These are phyloP conservation scores for Leccinum griseonigrum DNA, from an alignment of 1,284 basidiomycete genomes.

Conservation along the genomic window DNA sequence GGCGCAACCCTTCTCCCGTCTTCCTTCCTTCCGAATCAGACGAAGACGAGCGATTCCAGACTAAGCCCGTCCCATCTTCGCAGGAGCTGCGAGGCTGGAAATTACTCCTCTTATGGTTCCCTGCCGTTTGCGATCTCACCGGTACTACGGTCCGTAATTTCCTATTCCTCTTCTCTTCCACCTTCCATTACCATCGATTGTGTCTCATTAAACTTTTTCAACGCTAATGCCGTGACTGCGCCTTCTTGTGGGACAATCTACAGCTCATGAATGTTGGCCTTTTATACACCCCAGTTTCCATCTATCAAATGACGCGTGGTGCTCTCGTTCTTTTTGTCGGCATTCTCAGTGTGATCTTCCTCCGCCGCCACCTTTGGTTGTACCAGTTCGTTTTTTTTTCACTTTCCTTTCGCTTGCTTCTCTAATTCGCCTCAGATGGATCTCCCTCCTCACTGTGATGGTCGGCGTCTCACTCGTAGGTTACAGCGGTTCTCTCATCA, in stretches of 20 bases:
- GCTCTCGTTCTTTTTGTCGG: slow-evolving; percentile 98
- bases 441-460: slow-evolving; percentile 90
- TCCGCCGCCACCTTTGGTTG: slow-evolving; percentile 75
- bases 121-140: slow-evolving; percentile 85
- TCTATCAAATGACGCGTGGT: slow-evolving; percentile 98
- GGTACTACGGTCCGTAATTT: slow-evolving; percentile 71
- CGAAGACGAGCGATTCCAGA: slow-evolving; percentile 38
- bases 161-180: slow-evolving; percentile 12
- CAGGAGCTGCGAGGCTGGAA: slow-evolving; percentile 63
- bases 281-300: slow-evolving; percentile 93
- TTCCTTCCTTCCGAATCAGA: slow-evolving; percentile 56
- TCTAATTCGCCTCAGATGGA: slow-evolving; percentile 61
- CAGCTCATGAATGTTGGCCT: slow-evolving; percentile 95
- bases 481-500: slow-evolving; percentile 84
- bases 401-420: neutral
- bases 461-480: slow-evolving; percentile 89
- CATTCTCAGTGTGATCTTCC: slow-evolving; percentile 88
- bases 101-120: slow-evolving; percentile 78
- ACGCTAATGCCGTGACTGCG: slow-evolving; percentile 20
- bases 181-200: slow-evolving; percentile 9
- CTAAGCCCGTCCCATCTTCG: slow-evolving; percentile 38
- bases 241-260: slow-evolving; percentile 19
- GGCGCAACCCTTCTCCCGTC: slow-evolving; percentile 46
- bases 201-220: slow-evolving; percentile 11
- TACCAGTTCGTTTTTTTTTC: slow-evolving; percentile 63